Evolutionary conservation across 306 rosid species (phyloP), one percentile per base, ranked within the genome.

Genomic region (Cucumis hystrix): DNA sequence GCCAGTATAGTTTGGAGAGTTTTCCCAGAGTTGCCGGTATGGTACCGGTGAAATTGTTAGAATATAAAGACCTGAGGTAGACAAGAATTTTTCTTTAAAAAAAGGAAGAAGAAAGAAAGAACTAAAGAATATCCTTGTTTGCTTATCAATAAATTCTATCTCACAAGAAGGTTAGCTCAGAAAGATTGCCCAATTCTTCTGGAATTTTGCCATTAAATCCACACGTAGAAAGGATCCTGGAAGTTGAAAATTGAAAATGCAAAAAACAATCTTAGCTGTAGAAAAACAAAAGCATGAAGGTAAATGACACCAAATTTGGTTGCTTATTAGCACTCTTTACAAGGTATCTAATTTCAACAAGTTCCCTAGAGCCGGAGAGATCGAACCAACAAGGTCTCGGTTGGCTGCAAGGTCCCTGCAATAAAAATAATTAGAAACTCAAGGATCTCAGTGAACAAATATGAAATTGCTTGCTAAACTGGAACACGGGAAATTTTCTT

Each of bases 161-260:
- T 90, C 88, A 95, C 99, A 95, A 80, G 91, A 92, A 95, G 58
- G 91, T 79, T 74, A 95, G 86, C 73, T 87, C 87, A 59, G 79
- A 70, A 77, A 95, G 97, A 61, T 90, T 86, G 35, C 99, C 99
- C 82, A 95, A 25, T 78, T 85, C 91, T 67, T 87, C 87, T 39
- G 99, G 98, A 77, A 95, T 89, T 43, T 23, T 82, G 55, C 99
- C 97, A 83, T 82, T 90, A 85, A 95, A 95, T 78, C 92, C 7
- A 68, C 99, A 95, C 37, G 96, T 96, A 74, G 97, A 95, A 81
- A 95, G 90, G 82, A 88, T 89, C 87, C 99, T 95, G 86, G 83
- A 83, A 63, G n/a, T 79, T 23, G 72, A 23, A 78, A 75, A 43
- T 70, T 49, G 39, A 86, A 49, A 33, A 71, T 8, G 70, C 16